Conservation (phyloP, 257 asterid genomes). For the Haberlea rhodopensis region DNA sequence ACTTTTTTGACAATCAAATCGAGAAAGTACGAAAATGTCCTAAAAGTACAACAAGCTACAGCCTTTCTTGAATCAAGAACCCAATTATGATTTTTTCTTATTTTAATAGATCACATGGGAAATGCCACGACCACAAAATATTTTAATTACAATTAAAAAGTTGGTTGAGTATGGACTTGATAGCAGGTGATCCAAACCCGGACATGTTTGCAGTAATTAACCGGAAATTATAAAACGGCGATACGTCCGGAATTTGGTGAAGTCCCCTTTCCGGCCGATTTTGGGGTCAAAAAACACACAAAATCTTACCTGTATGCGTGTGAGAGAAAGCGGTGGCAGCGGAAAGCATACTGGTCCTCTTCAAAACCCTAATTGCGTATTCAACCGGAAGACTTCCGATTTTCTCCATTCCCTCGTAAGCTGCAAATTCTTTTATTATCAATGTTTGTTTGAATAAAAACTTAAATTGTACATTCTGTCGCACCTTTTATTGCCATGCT, state of each 20-base stretch:
- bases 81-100: no score
- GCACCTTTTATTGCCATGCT: not conserved
- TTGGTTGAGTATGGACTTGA: slow-evolving; percentile 31
- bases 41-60: no score
- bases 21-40: not conserved
- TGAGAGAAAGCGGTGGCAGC: slow-evolving; percentile 30
- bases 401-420: slow-evolving; percentile 9
- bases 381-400: slow-evolving; percentile 13
- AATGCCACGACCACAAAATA: not conserved
- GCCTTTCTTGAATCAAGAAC: no score
- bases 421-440: not conserved
- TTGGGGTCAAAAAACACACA: slow-evolving; percentile 39
- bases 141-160: not conserved
- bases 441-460: not conserved
- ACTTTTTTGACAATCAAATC: no score
- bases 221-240: slow-evolving; percentile 47
- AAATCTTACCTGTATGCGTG: slow-evolving; percentile 29
- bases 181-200: slow-evolving; percentile 48
- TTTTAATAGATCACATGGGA: not conserved
- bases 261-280: slow-evolving; percentile 38
- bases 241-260: slow-evolving; percentile 52
- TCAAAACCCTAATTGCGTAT: slow-evolving; percentile 32
- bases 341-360: slow-evolving; percentile 15
- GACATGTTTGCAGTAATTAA: slow-evolving; percentile 45
- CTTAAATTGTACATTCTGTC: not conserved